Evolutionary conservation across 2,329 filamentous ascomycete species (phyloP).

Genomic region (Diaporthe destruens): DNA sequence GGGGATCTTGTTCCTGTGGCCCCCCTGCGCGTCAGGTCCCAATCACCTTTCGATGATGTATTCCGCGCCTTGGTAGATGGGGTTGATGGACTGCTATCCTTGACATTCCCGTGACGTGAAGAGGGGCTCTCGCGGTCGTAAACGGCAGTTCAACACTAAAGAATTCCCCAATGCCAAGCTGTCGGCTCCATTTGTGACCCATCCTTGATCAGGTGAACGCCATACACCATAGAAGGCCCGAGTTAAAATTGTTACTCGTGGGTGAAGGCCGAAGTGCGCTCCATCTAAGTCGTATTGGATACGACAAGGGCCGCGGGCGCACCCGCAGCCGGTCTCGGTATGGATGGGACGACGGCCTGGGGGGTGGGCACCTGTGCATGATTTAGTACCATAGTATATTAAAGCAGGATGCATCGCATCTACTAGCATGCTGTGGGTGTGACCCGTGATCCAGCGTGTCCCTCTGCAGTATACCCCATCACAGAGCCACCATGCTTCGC

Average conservation of each 20-base stretch:
- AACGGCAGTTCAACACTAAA: conserved; percentile 17
- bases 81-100: conserved; percentile 22
- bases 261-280: neutral
- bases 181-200: conserved; percentile 5
- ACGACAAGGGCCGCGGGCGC: neutral
- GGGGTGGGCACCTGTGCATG: too few species aligned
- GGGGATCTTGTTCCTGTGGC: neutral
- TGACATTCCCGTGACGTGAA: conserved; percentile 18
- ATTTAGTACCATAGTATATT: too few species aligned
- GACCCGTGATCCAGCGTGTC: neutral
- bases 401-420: neutral
- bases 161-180: conserved; percentile 19
- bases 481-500: conserved; percentile 22
- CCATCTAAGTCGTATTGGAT: neutral
- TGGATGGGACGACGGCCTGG: too few species aligned
- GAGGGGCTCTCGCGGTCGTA: conserved; percentile 4
- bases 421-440: neutral
- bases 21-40: conserved; percentile 2
- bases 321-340: too few species aligned
- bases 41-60: conserved; percentile 24
- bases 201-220: neutral
- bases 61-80: conserved; percentile 19
- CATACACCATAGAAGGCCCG: conserved; percentile 15
- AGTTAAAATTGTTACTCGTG: conserved; percentile 12
- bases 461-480: neutral